A percentile compares a stretch with the other conserved stretches of the same genome.
Evolutionary conservation across 2,329 filamentous ascomycete genomes (phyloP).

Genomic region (Fusarium begoniae): DNA sequence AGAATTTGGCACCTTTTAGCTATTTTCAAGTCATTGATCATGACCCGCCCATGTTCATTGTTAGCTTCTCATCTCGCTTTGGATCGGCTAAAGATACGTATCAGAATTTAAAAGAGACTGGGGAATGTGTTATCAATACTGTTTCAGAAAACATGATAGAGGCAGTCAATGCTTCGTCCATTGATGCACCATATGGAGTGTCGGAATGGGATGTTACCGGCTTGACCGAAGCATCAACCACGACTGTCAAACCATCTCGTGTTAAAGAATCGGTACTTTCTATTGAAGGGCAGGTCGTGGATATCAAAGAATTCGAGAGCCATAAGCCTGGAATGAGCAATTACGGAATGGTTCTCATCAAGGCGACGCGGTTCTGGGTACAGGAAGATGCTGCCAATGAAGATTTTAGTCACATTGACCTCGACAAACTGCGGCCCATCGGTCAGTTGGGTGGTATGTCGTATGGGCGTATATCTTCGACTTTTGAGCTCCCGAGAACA

Average conservation of each 20-base stretch:
- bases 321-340: constrained; percentile 77
- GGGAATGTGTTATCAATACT: constrained; percentile 87
- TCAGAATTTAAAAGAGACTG: constrained; percentile 73
- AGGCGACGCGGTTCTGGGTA: constrained; percentile 89
- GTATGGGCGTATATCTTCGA: constrained; percentile 77
- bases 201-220: constrained; percentile 87
- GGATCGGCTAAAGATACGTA: constrained; percentile 78
- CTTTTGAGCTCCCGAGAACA: constrained; percentile 69
- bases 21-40: constrained; percentile 87
- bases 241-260: constrained; percentile 73
- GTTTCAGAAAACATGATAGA: constrained; percentile 86
- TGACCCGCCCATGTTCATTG: constrained; percentile 84
- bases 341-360: constrained; percentile 77
- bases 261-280: constrained; percentile 86
- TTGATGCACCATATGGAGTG: constrained; percentile 80
- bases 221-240: constrained; percentile 74
- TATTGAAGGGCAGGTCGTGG: constrained; percentile 83
- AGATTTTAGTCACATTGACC: constrained; percentile 77
- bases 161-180: constrained; percentile 80
- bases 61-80: constrained; percentile 59
- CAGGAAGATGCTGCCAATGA: constrained; percentile 87
- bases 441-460: constrained; percentile 86
- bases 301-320: constrained; percentile 80
- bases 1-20: constrained; percentile 86
- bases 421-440: constrained; percentile 80